Base-by-base conservation (phyloP, 768 basidiomycete genomes). In the Lentinula aciculospora region DNA sequence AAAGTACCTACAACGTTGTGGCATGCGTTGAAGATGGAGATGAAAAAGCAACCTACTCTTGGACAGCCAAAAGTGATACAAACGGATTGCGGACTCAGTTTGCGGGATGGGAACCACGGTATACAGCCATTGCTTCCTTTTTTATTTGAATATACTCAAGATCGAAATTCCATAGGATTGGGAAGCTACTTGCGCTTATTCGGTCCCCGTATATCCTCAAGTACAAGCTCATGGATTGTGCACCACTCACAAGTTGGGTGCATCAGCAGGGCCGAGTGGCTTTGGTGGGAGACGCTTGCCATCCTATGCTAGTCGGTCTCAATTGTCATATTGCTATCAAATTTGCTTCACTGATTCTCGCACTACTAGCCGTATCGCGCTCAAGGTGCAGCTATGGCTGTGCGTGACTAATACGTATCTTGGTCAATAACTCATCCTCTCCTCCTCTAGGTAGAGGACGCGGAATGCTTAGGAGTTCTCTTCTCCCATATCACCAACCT, bases 351-450 rank as follows among this genome's bases (percentile, higher is more conserved):
- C 19, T 6, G 39, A 17, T 5, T 40, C 15, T 5, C 15, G 15
- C 19, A n/a, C n/a, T n/a, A n/a, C n/a, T n/a, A 40, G 77, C 81
- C 81, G 2, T 81, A 81, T 60, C 72, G 76, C 13, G 82, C 80
- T 0, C 82, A 83, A 65, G 39, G 6, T 17, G 39, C 39, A 6
- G 39, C 39, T 5, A 40, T 40, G 39, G 39, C 39, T 5, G 39
- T 40, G n/a, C n/a, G n/a, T n/a, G n/a, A n/a, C n/a, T n/a, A n/a
- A n/a, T n/a, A n/a, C 7, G 21, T 3, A 17, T 42, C 17, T 21
- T 42, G 3, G 40, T 17, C 40, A 3, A 17, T 34, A 13, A 34
- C 8, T 34, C 21, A 36, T 27, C 3, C 3, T 44, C 2, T 48
- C 17, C 46, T 23, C 13, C 74, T 73, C 66, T 68, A 70, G 69